Percentiles rank a stretch among this genome's conserved stretches.
These are phyloP conservation scores for Babesia ovata DNA, from an alignment of 169 alveolate genomes.

Conservation along the genomic window DNA sequence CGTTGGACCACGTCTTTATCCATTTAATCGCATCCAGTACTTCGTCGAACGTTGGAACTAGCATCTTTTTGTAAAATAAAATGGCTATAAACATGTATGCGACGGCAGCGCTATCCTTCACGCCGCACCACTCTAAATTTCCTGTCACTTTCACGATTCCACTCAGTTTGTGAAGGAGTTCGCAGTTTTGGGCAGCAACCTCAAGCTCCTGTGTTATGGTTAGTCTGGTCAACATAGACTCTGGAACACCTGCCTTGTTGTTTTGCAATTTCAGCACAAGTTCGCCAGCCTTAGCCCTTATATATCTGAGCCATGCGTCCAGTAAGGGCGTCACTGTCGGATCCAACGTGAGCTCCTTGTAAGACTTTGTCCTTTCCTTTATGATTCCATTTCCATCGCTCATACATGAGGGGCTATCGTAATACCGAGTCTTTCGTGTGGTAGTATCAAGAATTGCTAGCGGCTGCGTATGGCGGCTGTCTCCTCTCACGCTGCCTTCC, in stretches of 20 bases:
- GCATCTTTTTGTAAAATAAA: constrained; percentile 21
- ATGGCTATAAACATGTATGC: constrained; percentile 24
- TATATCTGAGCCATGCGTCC: constrained; percentile 34
- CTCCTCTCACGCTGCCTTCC: neutral
- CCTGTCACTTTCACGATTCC: neutral
- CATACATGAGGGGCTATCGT: neutral
- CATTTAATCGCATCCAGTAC: constrained; percentile 36
- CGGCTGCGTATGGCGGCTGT: neutral
- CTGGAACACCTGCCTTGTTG: constrained; percentile 17
- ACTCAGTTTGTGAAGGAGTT: constrained; percentile 22
- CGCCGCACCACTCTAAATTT: constrained; percentile 18
- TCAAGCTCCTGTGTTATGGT: constrained; percentile 11
- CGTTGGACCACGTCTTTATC: constrained; percentile 55
- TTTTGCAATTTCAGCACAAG: constrained; percentile 13
- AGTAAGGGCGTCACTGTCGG: constrained; percentile 13
- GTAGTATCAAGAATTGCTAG: constrained; percentile 6
- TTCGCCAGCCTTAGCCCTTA: constrained; percentile 19
- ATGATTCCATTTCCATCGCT: neutral
- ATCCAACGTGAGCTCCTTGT: constrained; percentile 14
- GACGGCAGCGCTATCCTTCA: neutral
- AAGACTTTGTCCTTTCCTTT: constrained; percentile 4
- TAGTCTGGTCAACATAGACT: constrained; percentile 18
- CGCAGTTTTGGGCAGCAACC: constrained; percentile 28
- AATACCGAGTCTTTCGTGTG: constrained; percentile 1
- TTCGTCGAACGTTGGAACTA: constrained; percentile 16